Percentiles rank a stretch among this genome's conserved stretches.
phyloP scores from a whole-genome alignment of 805 yeast species.

The Yamadazyma endophytica region DNA sequence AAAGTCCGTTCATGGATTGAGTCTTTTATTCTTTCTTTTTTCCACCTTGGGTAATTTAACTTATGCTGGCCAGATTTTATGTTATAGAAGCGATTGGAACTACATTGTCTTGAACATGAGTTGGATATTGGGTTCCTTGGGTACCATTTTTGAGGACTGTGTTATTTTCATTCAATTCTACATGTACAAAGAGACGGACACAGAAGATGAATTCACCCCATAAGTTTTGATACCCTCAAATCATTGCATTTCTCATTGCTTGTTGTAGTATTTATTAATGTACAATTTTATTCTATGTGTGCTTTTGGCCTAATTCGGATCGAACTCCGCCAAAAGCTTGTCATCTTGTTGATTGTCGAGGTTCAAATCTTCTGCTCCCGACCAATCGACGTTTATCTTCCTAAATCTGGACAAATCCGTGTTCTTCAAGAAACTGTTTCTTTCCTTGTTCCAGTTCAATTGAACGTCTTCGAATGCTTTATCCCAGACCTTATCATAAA shows the following conservation, averaged over 20 bases:
- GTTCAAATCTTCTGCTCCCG: conserved; percentile 49
- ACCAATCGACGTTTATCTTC: conserved; percentile 62
- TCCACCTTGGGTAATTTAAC: conserved; percentile 74
- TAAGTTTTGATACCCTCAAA: conserved; percentile 1
- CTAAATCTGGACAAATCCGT: conserved; percentile 57
- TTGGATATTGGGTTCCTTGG: conserved; percentile 77
- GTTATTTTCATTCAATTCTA: conserved; percentile 66
- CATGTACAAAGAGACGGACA: conserved; percentile 41
- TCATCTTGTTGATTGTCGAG: conserved; percentile 20
- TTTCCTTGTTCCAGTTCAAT: conserved; percentile 69
- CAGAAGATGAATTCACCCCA: conserved; percentile 6
- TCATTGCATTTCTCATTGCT: not conserved
- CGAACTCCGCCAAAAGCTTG: conserved; percentile 39
- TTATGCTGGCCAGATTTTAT: conserved; percentile 67
- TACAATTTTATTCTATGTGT: not conserved
- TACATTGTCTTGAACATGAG: conserved; percentile 62
- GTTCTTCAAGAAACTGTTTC: conserved; percentile 67
- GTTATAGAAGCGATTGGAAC: conserved; percentile 57
- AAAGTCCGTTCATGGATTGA: conserved; percentile 80
- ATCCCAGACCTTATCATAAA: conserved; percentile 69
- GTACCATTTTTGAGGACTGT: conserved; percentile 69
- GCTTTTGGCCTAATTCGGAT: conserved; percentile 18
- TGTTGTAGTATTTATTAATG: not conserved
- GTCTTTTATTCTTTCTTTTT: conserved; percentile 72
- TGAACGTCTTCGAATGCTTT: conserved; percentile 75